Percentiles rank a stretch among this genome's conserved stretches.
Conservation (phyloP, 1,139 yeast genomes). For the Magnusiomyces ingens region DNA sequence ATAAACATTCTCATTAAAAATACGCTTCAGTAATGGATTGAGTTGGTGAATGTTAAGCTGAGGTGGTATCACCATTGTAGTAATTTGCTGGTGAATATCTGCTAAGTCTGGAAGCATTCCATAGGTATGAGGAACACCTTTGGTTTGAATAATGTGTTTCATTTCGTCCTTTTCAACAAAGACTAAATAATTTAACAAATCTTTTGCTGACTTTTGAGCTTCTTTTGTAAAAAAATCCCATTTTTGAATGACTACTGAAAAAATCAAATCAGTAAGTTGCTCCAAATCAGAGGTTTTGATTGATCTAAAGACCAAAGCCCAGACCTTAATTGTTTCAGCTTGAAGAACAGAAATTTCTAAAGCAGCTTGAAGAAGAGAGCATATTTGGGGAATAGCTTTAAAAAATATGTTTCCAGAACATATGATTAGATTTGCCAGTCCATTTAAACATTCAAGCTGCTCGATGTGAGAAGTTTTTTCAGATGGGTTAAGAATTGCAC, state of each 20-base stretch:
- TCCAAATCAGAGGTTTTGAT: conserved; percentile 45
- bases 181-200: conserved; percentile 20
- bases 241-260: conserved; percentile 57
- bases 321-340: conserved; percentile 56
- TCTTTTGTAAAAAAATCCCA: conserved; percentile 40
- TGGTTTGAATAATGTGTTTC: conserved; percentile 13
- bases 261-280: conserved; percentile 48
- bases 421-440: conserved; percentile 60
- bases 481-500: conserved; percentile 63
- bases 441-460: conserved; percentile 64
- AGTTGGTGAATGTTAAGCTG: conserved; percentile 7
- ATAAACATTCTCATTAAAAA: conserved; percentile 62
- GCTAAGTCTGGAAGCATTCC: conserved; percentile 22
- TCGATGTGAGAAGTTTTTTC: conserved; percentile 69
- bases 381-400: conserved; percentile 80
- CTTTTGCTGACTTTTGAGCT: conserved; percentile 21
- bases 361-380: conserved; percentile 79
- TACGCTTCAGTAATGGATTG: conserved; percentile 36
- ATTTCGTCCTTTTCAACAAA: conserved; percentile 15
- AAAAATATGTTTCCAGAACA: conserved; percentile 58
- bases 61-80: background rate
- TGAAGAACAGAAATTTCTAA: conserved; percentile 59
- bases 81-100: conserved; percentile 16
- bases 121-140: conserved; percentile 25
- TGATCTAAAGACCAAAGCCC: conserved; percentile 47